Conservation (phyloP, 139 green algal genomes). For the Diplosphaera chodatii region DNA sequence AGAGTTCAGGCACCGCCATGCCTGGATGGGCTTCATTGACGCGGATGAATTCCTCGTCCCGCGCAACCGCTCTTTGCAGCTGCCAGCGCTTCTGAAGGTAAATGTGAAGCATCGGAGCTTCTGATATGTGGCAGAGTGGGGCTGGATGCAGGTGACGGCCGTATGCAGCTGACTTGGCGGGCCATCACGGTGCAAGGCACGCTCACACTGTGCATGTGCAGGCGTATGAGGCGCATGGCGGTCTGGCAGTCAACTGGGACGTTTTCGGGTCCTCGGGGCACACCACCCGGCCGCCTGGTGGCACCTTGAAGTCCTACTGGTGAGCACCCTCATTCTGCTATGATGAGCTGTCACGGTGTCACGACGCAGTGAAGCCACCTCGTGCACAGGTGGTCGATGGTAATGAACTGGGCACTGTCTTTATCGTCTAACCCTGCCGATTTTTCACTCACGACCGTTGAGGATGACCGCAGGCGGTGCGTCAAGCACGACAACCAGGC, state of each 20-base stretch:
- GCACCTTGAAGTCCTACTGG: conserved; percentile 25
- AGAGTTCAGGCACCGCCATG: conserved; percentile 1
- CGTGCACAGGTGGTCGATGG: too few species aligned
- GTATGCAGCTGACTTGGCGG: too few species aligned
- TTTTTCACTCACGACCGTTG: too few species aligned
- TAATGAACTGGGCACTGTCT: too few species aligned
- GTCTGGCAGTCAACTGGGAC: conserved; percentile 18
- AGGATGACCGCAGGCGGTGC: not conserved
- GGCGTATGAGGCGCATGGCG: conserved; percentile 9
- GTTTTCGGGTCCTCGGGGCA: conserved; percentile 32
- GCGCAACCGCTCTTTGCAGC: not conserved
- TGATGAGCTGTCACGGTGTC: not conserved
- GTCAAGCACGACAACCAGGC: not conserved
- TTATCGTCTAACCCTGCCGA: not conserved
- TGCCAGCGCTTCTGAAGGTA: not conserved
- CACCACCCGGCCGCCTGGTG: not conserved
- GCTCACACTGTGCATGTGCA: not conserved
- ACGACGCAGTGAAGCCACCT: too few species aligned
- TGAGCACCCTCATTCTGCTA: not conserved
- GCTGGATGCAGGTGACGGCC: too few species aligned
- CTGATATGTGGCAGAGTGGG: too few species aligned
- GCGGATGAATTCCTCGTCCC: conserved; percentile 20
- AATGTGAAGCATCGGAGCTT: too few species aligned
- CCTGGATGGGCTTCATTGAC: conserved; percentile 27
- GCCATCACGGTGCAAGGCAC: too few species aligned